Percentiles rank a stretch among this genome's conserved stretches.
phyloP scores from a whole-genome alignment of 2,329 filamentous ascomycete genomes.

The Ophiostoma sp. region DNA sequence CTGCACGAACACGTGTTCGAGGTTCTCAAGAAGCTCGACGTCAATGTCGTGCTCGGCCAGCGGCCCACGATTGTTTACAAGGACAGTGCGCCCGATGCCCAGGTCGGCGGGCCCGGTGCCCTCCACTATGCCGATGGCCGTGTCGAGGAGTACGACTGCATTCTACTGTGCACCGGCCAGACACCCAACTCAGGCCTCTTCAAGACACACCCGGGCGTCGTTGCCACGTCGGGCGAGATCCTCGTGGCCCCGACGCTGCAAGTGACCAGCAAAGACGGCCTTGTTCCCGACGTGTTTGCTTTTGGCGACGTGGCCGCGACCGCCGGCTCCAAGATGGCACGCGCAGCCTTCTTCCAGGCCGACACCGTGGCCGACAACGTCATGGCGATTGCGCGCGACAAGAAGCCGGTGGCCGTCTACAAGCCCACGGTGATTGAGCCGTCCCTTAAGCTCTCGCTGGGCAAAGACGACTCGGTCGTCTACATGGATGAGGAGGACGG shows the following conservation, averaged over 20 bases:
- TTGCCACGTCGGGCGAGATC: slow-evolving; percentile 47
- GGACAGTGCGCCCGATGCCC: slow-evolving; percentile 30
- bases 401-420: slow-evolving; percentile 14
- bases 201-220: slow-evolving; percentile 36
- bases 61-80: slow-evolving; percentile 40
- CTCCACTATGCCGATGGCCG: slow-evolving; percentile 39
- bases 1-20: slow-evolving; percentile 33
- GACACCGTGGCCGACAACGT: slow-evolving; percentile 51
- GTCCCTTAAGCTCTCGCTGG: slow-evolving; percentile 22
- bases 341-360: slow-evolving; percentile 46
- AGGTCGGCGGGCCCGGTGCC: slow-evolving; percentile 31
- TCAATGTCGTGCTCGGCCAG: slow-evolving; percentile 49
- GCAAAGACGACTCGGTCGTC: slow-evolving; percentile 22
- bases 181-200: slow-evolving; percentile 50
- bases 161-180: slow-evolving; percentile 51
- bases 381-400: neutral
- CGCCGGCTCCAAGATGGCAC: slow-evolving; percentile 46
- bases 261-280: slow-evolving; percentile 32
- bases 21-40: slow-evolving; percentile 42
- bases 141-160: slow-evolving; percentile 39
- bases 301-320: slow-evolving; percentile 59
- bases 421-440: slow-evolving; percentile 16
- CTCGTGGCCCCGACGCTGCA: slow-evolving; percentile 53
- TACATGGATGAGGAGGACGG: slow-evolving; percentile 12
- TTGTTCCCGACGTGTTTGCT: slow-evolving; percentile 49